Conservation (phyloP, 2,329 filamentous ascomycete species). For the Tolypocladium ovalisporum region DNA sequence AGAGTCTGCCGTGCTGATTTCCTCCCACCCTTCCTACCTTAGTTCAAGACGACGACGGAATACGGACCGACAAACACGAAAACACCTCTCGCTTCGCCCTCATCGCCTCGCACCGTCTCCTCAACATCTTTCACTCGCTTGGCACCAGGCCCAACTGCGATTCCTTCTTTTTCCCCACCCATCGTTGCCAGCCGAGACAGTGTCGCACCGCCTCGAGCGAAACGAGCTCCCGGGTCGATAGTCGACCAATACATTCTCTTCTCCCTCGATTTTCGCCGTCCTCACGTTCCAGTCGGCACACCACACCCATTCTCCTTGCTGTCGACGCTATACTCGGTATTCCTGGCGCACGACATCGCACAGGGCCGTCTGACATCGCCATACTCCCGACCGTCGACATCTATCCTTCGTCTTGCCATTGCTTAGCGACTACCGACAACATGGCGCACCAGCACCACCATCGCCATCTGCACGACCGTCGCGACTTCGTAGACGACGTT, state of each 20-base stretch:
- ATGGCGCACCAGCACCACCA: conserved; percentile 17
- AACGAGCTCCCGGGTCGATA: conserved; percentile 12
- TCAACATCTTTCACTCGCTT: conserved; percentile 4
- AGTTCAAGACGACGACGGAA: background rate
- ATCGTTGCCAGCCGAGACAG: conserved; percentile 3
- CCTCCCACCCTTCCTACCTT: conserved; percentile 1
- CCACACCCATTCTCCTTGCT: background rate
- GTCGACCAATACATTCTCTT: conserved; percentile 13
- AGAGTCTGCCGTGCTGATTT: conserved; percentile 4
- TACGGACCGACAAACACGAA: background rate
- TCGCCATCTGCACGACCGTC: conserved; percentile 12
- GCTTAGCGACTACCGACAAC: conserved; percentile 3
- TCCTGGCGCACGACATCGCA: background rate
- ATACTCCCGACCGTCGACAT: background rate
- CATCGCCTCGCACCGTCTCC: background rate
- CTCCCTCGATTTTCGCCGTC: conserved; percentile 11
- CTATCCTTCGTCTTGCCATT: background rate
- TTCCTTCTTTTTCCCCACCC: conserved; percentile 1
- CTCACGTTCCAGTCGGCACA: conserved; percentile 16
- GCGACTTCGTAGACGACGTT: background rate
- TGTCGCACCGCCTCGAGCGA: conserved; percentile 4
- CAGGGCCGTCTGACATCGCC: background rate
- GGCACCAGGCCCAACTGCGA: conserved; percentile 15
- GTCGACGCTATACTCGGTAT: background rate
- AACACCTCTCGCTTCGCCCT: background rate